Conservation (phyloP, 2,329 filamentous ascomycete species). For the Aulographum hederae region DNA sequence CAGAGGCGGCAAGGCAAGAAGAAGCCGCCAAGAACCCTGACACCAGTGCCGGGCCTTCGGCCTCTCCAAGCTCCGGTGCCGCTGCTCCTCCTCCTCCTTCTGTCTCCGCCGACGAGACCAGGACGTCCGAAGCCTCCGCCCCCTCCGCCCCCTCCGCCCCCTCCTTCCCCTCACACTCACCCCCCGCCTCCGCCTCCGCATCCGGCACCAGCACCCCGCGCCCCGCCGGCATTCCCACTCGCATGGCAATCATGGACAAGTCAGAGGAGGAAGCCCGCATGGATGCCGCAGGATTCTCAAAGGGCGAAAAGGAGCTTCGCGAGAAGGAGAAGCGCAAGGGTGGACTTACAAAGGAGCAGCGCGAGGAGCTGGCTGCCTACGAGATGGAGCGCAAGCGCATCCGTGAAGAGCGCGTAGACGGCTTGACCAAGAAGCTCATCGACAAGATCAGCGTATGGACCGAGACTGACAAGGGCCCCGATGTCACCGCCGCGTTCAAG, state of each 20-base stretch:
- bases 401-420: conserved; percentile 78
- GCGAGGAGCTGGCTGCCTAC: conserved; percentile 75
- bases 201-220: conserved; percentile 31
- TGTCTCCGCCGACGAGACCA: background rate
- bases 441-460: conserved; percentile 91
- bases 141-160: background rate
- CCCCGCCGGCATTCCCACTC: conserved; percentile 46
- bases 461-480: conserved; percentile 75
- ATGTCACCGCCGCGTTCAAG: conserved; percentile 78
- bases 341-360: conserved; percentile 75
- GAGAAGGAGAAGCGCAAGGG: conserved; percentile 83
- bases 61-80: conserved; percentile 7
- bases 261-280: conserved; percentile 60
- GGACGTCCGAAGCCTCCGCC: background rate
- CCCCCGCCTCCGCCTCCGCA: conserved; percentile 5
- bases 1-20: conserved; percentile 2
- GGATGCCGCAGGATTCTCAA: conserved; percentile 44
- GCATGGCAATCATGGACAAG: conserved; percentile 75
- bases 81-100: conserved; percentile 7
- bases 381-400: conserved; percentile 71
- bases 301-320: conserved; percentile 57
- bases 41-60: conserved; percentile 20
- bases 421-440: conserved; percentile 64
- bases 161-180: conserved; percentile 18
- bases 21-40: conserved; percentile 13